A percentile compares a stretch with the other conserved stretches of the same genome.
phyloP scores from a whole-genome alignment of 495 filamentous ascomycete genomes.

The Neurospora hispaniola region DNA sequence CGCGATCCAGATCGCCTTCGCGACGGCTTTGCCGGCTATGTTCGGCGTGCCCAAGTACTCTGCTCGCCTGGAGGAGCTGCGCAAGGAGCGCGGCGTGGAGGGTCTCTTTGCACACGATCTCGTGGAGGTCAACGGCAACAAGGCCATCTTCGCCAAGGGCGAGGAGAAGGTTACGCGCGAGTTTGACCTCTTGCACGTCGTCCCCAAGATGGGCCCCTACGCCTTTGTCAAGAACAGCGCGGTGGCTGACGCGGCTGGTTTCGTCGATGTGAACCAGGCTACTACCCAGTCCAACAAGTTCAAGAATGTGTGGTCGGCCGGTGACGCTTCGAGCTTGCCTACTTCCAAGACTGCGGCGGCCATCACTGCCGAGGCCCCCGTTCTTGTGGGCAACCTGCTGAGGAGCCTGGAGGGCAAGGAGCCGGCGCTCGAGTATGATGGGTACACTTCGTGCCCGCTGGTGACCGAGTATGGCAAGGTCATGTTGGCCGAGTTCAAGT shows the following conservation, averaged over 20 bases:
- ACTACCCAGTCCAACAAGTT: slow-evolving; percentile 54
- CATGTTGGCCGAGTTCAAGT: slow-evolving; percentile 62
- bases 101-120: slow-evolving; percentile 59
- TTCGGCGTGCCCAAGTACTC: slow-evolving; percentile 63
- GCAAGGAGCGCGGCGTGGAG: slow-evolving; percentile 52
- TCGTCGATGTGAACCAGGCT: slow-evolving; percentile 51
- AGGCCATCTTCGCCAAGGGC: slow-evolving; percentile 40
- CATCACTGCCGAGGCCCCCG: slow-evolving; percentile 51
- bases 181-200: slow-evolving; percentile 52
- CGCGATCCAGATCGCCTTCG: slow-evolving; percentile 51
- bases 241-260: slow-evolving; percentile 50
- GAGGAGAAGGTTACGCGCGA: slow-evolving; percentile 35
- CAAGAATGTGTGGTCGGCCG: slow-evolving; percentile 57
- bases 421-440: slow-evolving; percentile 44
- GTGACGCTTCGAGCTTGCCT: slow-evolving; percentile 55
- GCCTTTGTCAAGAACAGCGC: slow-evolving; percentile 47
- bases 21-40: slow-evolving; percentile 52
- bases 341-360: slow-evolving; percentile 62
- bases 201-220: slow-evolving; percentile 53
- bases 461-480: slow-evolving; percentile 56
- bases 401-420: slow-evolving; percentile 44
- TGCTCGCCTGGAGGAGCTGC: slow-evolving; percentile 48
- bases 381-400: slow-evolving; percentile 48
- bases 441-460: slow-evolving; percentile 62
- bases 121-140: slow-evolving; percentile 45